Conservation (phyloP, 2,329 filamentous ascomycete species). For the Aspergillus sergii region DNA sequence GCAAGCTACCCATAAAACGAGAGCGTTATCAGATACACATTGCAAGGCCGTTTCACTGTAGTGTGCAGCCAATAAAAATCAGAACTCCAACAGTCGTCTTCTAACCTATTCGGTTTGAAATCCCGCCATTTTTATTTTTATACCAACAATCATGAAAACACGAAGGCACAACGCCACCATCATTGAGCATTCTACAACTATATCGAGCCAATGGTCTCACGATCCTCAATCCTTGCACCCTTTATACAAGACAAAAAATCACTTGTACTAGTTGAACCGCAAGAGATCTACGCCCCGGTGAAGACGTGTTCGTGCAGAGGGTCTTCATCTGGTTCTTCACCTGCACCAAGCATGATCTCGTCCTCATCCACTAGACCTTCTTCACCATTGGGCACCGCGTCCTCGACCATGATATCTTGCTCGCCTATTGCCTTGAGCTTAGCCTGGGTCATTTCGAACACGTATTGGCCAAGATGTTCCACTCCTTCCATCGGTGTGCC, state of each 20-base stretch:
- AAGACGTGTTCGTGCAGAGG: constrained; percentile 34
- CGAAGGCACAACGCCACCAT: constrained; percentile 1
- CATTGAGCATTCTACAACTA: not conserved
- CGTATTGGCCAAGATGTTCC: constrained; percentile 93
- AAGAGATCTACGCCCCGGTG: constrained; percentile 2
- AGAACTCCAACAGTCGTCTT: not conserved
- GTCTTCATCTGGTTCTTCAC: constrained; percentile 38
- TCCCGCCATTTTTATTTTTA: not conserved
- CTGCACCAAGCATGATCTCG: constrained; percentile 37
- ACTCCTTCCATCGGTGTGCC: constrained; percentile 81
- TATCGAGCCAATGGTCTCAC: not conserved
- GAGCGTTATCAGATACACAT: not conserved
- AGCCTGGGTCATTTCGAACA: constrained; percentile 89
- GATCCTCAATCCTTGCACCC: not conserved
- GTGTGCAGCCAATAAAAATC: not conserved
- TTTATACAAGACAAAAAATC: not conserved
- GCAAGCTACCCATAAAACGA: constrained; percentile 15
- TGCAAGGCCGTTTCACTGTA: not conserved
- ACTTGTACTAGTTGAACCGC: not conserved
- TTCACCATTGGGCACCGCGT: constrained; percentile 33
- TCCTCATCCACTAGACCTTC: constrained; percentile 36
- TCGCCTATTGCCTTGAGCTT: constrained; percentile 62
- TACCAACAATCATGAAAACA: not conserved
- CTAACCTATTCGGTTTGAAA: not conserved
- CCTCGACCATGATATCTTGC: constrained; percentile 41